These are phyloP conservation scores for Neurospora pannonica DNA, from an alignment of 495 filamentous ascomycete species.

Conservation along the genomic window DNA sequence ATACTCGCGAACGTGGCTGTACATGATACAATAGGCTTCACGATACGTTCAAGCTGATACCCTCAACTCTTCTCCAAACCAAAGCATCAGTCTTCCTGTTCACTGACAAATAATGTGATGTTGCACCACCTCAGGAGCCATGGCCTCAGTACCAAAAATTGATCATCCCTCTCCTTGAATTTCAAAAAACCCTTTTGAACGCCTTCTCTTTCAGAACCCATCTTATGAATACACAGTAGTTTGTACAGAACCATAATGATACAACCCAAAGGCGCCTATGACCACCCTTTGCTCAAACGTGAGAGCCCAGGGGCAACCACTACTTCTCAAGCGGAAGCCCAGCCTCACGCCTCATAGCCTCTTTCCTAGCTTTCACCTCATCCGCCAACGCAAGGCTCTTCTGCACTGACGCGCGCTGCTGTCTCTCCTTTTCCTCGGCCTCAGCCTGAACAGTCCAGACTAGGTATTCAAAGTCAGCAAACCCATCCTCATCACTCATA, in stretches of 20 bases:
- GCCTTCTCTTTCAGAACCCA: not conserved
- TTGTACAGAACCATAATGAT: not conserved
- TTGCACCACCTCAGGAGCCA: not conserved
- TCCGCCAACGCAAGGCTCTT: constrained; percentile 40
- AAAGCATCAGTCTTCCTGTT: no score
- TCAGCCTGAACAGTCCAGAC: constrained; percentile 68
- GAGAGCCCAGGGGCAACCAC: not conserved
- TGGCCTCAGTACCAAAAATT: not conserved
- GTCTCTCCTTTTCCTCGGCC: constrained; percentile 43
- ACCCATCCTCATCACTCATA: not conserved
- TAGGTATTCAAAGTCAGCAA: constrained; percentile 9
- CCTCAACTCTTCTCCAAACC: not conserved
- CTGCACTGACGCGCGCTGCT: constrained; percentile 27
- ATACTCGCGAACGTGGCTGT: not conserved
- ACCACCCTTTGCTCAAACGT: not conserved
- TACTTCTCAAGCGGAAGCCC: constrained; percentile 17
- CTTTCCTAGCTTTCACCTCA: constrained; percentile 53
- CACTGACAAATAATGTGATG: not conserved
- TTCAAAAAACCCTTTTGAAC: not conserved
- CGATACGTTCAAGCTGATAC: not conserved
- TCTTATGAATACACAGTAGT: not conserved
- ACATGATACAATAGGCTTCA: not conserved
- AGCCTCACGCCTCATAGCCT: constrained; percentile 47
- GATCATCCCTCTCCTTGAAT: not conserved
- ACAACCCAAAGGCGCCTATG: not conserved